A percentile compares a stretch with the other conserved stretches of the same genome.
These are phyloP conservation scores for Dimargaris cristalligena DNA, from an alignment of 192 early-diverging fungal genomes.

Conservation along the genomic window DNA sequence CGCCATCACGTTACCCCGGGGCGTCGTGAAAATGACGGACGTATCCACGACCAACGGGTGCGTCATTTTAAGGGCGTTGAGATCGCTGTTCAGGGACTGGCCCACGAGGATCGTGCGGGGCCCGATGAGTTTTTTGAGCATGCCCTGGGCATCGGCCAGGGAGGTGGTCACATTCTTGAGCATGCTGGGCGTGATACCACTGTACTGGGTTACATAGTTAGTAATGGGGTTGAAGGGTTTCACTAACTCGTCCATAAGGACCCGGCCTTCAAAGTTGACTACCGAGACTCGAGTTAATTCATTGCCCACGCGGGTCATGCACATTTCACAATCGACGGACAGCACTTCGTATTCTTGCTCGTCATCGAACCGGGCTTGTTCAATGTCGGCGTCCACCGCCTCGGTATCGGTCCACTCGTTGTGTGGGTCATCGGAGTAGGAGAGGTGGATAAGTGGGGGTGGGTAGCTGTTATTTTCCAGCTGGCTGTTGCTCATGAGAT, in stretches of 20 bases:
- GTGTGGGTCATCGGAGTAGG: neutral
- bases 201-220: slow-evolving; percentile 37
- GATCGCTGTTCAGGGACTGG: slow-evolving; percentile 48
- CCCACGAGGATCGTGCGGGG: slow-evolving; percentile 31
- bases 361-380: neutral
- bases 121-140: slow-evolving; percentile 23
- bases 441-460: neutral
- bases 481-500: neutral
- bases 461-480: neutral
- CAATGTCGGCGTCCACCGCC: slow-evolving; percentile 10
- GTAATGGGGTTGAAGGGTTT: slow-evolving; percentile 30
- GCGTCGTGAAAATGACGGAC: slow-evolving; percentile 33
- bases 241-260: slow-evolving; percentile 32
- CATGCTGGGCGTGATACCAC: slow-evolving; percentile 33
- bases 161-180: slow-evolving; percentile 22
- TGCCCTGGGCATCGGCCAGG: slow-evolving; percentile 28
- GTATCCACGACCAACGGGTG: slow-evolving; percentile 52
- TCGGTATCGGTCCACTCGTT: slow-evolving; percentile 30
- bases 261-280: slow-evolving; percentile 21
- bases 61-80: slow-evolving; percentile 38
- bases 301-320: slow-evolving; percentile 19
- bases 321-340: slow-evolving; percentile 46
- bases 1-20: slow-evolving; percentile 13
- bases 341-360: slow-evolving; percentile 19
- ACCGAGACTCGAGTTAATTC: slow-evolving; percentile 35